These are phyloP conservation scores for Nelumbo lutea DNA, from an alignment of 164 flowering plant species.

Conservation along the genomic window DNA sequence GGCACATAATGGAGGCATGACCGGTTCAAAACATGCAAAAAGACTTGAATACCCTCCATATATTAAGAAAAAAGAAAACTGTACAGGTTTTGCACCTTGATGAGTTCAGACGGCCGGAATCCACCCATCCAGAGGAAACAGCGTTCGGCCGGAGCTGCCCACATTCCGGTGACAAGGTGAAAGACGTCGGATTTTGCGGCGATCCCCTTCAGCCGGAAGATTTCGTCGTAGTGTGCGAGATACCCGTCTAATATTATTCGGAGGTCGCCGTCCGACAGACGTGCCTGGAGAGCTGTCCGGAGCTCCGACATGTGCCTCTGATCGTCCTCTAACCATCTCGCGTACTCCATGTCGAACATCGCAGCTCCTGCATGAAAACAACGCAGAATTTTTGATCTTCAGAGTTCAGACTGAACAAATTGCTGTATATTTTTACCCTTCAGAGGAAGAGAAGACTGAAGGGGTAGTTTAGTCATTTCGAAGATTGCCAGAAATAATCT, in stretches of 20 bases:
- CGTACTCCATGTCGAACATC: constrained; percentile 90
- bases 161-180: constrained; percentile 87
- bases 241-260: constrained; percentile 58
- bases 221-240: constrained; percentile 76
- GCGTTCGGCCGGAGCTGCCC: constrained; percentile 92
- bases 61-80: not conserved
- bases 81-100: constrained; percentile 47
- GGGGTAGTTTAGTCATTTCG: not conserved
- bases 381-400: too few relatives aligned
- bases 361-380: constrained; percentile 56
- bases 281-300: constrained; percentile 61
- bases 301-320: constrained; percentile 83
- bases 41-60: not conserved
- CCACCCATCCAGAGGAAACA: constrained; percentile 99
- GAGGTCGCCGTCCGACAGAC: constrained; percentile 64
- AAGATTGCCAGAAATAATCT: not conserved
- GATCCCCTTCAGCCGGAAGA: constrained; percentile 66
- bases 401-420: too few relatives aligned
- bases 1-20: too few relatives aligned
- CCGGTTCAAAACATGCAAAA: too few relatives aligned
- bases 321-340: constrained; percentile 91
- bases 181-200: constrained; percentile 90
- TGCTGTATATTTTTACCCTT: too few relatives aligned
- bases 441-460: not conserved
- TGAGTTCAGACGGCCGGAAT: constrained; percentile 92